Evolutionary conservation across 495 filamentous ascomycete genomes (phyloP).

Genomic region (Lepidopterella palustris): DNA sequence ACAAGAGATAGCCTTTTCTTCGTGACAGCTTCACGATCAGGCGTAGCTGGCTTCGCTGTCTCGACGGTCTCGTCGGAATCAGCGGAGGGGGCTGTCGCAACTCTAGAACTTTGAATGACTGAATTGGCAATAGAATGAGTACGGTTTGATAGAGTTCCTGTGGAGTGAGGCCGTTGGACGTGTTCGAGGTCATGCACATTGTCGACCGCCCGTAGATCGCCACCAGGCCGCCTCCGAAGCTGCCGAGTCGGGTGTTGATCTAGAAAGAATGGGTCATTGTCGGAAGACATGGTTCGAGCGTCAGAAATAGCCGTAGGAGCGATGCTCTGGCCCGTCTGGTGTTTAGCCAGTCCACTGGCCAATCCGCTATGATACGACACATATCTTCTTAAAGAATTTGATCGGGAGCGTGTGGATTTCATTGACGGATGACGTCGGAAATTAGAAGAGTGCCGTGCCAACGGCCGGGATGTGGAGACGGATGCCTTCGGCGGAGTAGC

Average conservation of each 20-base stretch:
- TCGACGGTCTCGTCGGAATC: constrained; percentile 1
- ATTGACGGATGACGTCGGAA: constrained; percentile 22
- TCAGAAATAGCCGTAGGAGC: constrained; percentile 45
- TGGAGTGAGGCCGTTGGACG: constrained; percentile 58
- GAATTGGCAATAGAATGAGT: constrained; percentile 64
- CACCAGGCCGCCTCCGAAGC: constrained; percentile 80
- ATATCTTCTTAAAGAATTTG: constrained; percentile 47
- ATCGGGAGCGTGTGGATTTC: constrained; percentile 15
- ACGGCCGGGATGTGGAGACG: neutral
- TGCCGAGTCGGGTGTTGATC: constrained; percentile 45
- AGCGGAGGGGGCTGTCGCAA: constrained; percentile 36
- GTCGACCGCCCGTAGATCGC: constrained; percentile 73
- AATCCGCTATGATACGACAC: constrained; percentile 72
- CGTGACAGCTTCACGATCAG: neutral
- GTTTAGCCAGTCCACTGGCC: constrained; percentile 61
- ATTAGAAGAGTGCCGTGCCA: neutral
- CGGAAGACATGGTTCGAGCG: constrained; percentile 37
- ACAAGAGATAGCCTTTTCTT: constrained; percentile 51
- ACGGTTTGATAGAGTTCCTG: constrained; percentile 62
- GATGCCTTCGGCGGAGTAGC: neutral
- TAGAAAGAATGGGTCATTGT: constrained; percentile 35
- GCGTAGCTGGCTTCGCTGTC: neutral
- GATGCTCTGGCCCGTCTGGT: constrained; percentile 53
- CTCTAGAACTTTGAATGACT: constrained; percentile 25
- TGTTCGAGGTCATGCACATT: constrained; percentile 65